phyloP scores from a whole-genome alignment of 2,329 filamentous ascomycete genomes.

The Ophidiomyces ophidiicola region DNA sequence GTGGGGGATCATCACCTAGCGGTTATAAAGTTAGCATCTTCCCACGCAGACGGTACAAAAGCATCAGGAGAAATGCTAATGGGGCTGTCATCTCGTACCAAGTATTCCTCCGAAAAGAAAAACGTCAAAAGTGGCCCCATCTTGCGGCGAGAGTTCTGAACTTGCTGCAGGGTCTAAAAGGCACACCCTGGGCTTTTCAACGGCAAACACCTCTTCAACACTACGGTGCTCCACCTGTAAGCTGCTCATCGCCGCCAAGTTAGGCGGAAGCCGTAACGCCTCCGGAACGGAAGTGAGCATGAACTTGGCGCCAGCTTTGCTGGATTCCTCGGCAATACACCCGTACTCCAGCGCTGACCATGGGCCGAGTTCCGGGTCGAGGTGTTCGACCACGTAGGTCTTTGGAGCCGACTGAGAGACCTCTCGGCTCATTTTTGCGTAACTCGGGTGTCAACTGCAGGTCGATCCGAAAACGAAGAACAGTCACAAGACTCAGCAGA shows the following conservation, averaged over 20 bases:
- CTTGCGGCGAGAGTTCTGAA: slow-evolving; percentile 69
- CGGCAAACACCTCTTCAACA: slow-evolving; percentile 69
- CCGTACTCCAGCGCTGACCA: slow-evolving; percentile 94
- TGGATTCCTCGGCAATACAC: slow-evolving; percentile 71
- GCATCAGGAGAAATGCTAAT: no score
- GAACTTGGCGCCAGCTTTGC: slow-evolving; percentile 55
- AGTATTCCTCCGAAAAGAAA: slow-evolving; percentile 95
- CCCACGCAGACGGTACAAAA: no score
- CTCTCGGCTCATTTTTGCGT: slow-evolving; percentile 2
- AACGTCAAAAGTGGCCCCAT: slow-evolving; percentile 70
- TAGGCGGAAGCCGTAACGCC: slow-evolving; percentile 47
- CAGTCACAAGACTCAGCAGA: no score
- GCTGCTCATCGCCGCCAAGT: slow-evolving; percentile 48
- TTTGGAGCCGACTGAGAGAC: not conserved
- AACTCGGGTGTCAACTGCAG: no score
- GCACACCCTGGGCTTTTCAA: slow-evolving; percentile 65
- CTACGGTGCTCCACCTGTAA: slow-evolving; percentile 62
- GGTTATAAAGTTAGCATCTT: slow-evolving; percentile 4
- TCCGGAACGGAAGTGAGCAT: slow-evolving; percentile 69
- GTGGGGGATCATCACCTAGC: slow-evolving; percentile 78
- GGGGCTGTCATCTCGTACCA: slow-evolving; percentile 42
- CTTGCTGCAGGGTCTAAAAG: slow-evolving; percentile 76
- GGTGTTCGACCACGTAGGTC: slow-evolving; percentile 89
- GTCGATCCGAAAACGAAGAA: no score
- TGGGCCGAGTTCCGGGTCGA: slow-evolving; percentile 82